These are phyloP conservation scores for Coemansia sp. DNA, from an alignment of 192 early-diverging fungal genomes.

Conservation along the genomic window DNA sequence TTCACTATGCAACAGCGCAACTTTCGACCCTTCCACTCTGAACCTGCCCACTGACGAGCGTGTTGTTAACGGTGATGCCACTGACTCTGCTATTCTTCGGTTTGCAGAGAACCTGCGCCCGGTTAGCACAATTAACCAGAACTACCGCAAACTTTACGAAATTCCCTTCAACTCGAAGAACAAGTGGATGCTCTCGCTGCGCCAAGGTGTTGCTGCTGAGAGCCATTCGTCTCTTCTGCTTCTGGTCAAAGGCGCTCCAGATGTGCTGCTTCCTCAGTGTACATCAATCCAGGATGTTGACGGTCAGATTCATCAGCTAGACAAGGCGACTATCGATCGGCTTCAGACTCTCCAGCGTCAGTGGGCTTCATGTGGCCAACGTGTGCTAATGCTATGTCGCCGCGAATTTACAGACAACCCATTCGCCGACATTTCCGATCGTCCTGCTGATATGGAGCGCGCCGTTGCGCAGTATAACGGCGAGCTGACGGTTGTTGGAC, in stretches of 20 bases:
- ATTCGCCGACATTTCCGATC: slow-evolving; percentile 35
- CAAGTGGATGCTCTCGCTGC: slow-evolving; percentile 64
- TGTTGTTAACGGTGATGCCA: slow-evolving; percentile 75
- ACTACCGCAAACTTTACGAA: slow-evolving; percentile 31
- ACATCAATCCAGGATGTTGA: slow-evolving; percentile 36
- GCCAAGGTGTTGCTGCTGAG: slow-evolving; percentile 10
- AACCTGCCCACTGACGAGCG: slow-evolving; percentile 58
- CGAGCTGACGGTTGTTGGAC: slow-evolving; percentile 65
- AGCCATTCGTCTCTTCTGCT: slow-evolving; percentile 47
- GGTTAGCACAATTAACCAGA: not conserved
- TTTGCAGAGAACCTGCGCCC: slow-evolving; percentile 53
- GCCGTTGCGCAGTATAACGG: slow-evolving; percentile 27
- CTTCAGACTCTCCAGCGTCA: slow-evolving; percentile 46
- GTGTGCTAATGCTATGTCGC: slow-evolving; percentile 55
- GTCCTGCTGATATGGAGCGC: slow-evolving; percentile 23
- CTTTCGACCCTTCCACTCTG: slow-evolving; percentile 55
- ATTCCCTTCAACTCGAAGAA: slow-evolving; percentile 77
- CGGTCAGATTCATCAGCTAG: slow-evolving; percentile 44
- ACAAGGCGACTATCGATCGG: slow-evolving; percentile 18
- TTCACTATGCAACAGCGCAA: slow-evolving; percentile 66
- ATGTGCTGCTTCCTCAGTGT: slow-evolving; percentile 62
- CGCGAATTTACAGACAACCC: slow-evolving; percentile 43
- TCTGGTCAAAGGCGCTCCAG: slow-evolving; percentile 76
- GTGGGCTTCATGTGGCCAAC: slow-evolving; percentile 59
- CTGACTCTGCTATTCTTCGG: slow-evolving; percentile 77